Evolutionary conservation across 371 early-diverging fungal genomes (phyloP), one percentile per base, ranked within the genome.

Genomic region (Phascolomyces articulosus): DNA sequence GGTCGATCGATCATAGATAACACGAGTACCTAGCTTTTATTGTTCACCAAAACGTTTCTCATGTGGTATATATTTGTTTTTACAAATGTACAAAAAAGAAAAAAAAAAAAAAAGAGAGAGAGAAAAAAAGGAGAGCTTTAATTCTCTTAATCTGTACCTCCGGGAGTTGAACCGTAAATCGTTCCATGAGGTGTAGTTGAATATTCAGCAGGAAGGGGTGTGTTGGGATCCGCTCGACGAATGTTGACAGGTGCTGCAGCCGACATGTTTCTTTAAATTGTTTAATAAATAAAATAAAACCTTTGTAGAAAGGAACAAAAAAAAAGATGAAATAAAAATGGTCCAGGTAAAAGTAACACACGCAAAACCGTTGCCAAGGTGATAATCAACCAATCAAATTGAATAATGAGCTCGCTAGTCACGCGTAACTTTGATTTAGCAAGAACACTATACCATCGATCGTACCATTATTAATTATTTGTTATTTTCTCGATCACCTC

Each of bases 1-100:
- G 9, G 85, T 88, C 62, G 71, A 72, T 55, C 88, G 87, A 72
- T 90, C 90, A 65, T 90, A 90, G 62, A 82, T 82, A 61, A 85
- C 87, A 67, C 86, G 84, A 68, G 86, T 82, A 56, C 87, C 85
- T 86, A 67, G 16, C 51, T 51, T 51, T 51, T 24, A n/a, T n/a
- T 51, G 51, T 51, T 51, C 51, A 51, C 51, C 51, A 51, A 51
- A 51, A 51, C 51, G 51, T 51, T 4, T 20, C 51, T 44, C 51
- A 51, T 51, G 23, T 24, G 11, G 11, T 24, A 23, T 31, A 34
- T 47, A 40, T 49, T 26, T 16, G n/a, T n/a, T n/a, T n/a, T n/a
- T n/a, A n/a, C n/a, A n/a, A 27, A 54, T 31, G 40, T 47, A 54
- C 28, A 41, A 49, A 55, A 34, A 44, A n/a, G 57, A 31, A 51